Conservation (phyloP, 441 rosid species). For the Cnidoscolus chayamansa region DNA sequence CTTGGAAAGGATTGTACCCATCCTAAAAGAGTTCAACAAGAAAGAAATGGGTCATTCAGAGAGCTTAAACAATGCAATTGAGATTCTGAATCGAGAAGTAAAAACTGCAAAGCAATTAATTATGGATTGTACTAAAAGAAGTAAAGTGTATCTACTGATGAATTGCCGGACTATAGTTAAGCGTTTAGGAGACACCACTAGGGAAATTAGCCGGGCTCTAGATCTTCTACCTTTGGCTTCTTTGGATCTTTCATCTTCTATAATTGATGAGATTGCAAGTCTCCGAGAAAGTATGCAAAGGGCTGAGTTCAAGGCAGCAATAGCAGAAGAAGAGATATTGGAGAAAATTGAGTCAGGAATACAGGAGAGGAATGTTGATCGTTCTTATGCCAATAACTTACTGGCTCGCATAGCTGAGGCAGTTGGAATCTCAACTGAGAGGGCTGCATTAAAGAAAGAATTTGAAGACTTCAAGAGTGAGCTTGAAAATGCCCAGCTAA, state of each 20-base stretch:
- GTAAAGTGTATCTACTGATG: constrained; percentile 57
- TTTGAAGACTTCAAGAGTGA: constrained; percentile 58
- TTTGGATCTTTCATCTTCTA: constrained; percentile 43
- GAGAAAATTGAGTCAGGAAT: constrained; percentile 60
- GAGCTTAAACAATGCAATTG: constrained; percentile 39
- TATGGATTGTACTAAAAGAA: constrained; percentile 43
- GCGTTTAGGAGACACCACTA: constrained; percentile 33
- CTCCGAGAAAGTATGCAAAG: constrained; percentile 46
- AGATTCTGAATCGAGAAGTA: constrained; percentile 48
- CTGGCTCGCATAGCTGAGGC: constrained; percentile 52
- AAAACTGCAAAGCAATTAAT: constrained; percentile 47
- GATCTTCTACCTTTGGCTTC: constrained; percentile 54
- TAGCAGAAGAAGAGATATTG: constrained; percentile 56
- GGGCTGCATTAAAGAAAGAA: constrained; percentile 45
- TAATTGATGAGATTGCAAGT: constrained; percentile 38
- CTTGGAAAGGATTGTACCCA: constrained; percentile 49
- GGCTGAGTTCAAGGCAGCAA: constrained; percentile 57
- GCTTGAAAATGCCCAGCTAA: constrained; percentile 50
- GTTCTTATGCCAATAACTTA: constrained; percentile 52
- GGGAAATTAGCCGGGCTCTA: constrained; percentile 51
- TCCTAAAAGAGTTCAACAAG: constrained; percentile 46
- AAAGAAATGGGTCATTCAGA: constrained; percentile 32
- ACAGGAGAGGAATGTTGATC: constrained; percentile 55
- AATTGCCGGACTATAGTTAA: constrained; percentile 45
- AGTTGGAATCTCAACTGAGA: constrained; percentile 57